A percentile compares a stretch with the other conserved stretches of the same genome.
Evolutionary conservation across 2,329 filamentous ascomycete species (phyloP).

Genomic region (Bertia moriformis): DNA sequence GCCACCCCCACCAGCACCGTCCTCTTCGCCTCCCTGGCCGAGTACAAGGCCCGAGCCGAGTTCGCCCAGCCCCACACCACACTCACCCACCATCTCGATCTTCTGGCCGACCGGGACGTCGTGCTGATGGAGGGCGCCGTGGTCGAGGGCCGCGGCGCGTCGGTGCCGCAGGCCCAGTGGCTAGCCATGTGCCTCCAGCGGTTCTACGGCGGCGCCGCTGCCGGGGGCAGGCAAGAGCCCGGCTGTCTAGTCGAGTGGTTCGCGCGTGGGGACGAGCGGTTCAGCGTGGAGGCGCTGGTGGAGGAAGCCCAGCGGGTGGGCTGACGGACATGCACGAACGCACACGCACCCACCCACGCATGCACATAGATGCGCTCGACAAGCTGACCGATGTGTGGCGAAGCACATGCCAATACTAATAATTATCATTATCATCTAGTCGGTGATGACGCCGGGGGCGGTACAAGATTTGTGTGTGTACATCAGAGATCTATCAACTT

Average conservation of each 20-base stretch:
- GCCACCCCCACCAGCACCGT: not conserved
- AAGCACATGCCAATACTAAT: too few relatives aligned
- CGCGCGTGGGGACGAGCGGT: conserved; percentile 40
- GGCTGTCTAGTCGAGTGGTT: conserved; percentile 45
- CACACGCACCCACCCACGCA: too few relatives aligned
- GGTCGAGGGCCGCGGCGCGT: not conserved
- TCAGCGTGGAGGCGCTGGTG: conserved; percentile 45
- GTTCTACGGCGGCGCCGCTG: not conserved
- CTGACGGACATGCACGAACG: not conserved
- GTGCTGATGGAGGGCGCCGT: not conserved
- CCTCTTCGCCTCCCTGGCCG: not conserved
- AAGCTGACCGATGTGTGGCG: too few relatives aligned
- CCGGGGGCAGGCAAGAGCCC: conserved; percentile 18
- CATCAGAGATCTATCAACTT: too few relatives aligned
- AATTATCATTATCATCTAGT: too few relatives aligned
- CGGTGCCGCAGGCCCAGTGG: not conserved
- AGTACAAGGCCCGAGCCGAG: not conserved
- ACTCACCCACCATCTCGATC: not conserved
- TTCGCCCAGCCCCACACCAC: not conserved
- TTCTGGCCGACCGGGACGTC: not conserved
- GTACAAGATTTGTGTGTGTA: too few relatives aligned
- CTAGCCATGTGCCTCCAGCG: not conserved
- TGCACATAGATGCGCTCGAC: too few relatives aligned
- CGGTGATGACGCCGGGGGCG: too few relatives aligned
- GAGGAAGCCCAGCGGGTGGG: conserved; percentile 48